Evolutionary conservation across 1,139 yeast species (phyloP).

Genomic region (Taphrina betulina): DNA sequence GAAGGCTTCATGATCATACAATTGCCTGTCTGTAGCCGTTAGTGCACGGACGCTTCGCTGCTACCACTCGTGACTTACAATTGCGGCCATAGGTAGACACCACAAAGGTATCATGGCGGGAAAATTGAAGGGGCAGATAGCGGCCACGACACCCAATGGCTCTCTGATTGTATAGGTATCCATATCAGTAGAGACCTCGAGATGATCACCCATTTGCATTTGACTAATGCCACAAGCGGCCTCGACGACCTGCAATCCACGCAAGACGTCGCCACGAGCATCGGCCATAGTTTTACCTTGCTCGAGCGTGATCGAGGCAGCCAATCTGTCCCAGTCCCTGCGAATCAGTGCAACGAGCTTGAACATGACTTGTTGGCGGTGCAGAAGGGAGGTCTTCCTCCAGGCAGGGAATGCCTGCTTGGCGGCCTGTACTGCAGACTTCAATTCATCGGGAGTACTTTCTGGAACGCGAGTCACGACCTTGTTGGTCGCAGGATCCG

Average conservation of each 20-base stretch:
- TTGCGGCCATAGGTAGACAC: constrained; percentile 73
- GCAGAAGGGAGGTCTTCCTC: constrained; percentile 60
- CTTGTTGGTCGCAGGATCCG: constrained; percentile 69
- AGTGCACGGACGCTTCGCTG: neutral
- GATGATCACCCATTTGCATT: constrained; percentile 62
- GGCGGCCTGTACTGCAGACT: constrained; percentile 66
- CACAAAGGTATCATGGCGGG: constrained; percentile 87
- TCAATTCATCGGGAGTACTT: constrained; percentile 64
- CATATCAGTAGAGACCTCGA: constrained; percentile 74
- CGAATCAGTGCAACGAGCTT: constrained; percentile 67
- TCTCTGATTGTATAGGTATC: constrained; percentile 74
- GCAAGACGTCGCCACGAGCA: constrained; percentile 74
- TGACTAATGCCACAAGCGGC: constrained; percentile 55
- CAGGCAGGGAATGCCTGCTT: constrained; percentile 60
- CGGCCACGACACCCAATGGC: constrained; percentile 46
- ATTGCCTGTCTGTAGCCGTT: constrained; percentile 57
- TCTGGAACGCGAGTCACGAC: constrained; percentile 72
- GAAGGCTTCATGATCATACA: constrained; percentile 74
- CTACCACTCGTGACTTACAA: constrained; percentile 39
- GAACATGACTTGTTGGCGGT: constrained; percentile 75
- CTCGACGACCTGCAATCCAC: constrained; percentile 82
- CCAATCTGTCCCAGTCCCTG: constrained; percentile 68
- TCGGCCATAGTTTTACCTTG: constrained; percentile 80
- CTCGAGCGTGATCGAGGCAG: constrained; percentile 69
- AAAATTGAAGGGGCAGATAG: constrained; percentile 46